Percentiles rank a stretch among this genome's conserved stretches.
Evolutionary conservation across 129 eudicot species (phyloP).

Genomic region (Flaveria ramosissima): DNA sequence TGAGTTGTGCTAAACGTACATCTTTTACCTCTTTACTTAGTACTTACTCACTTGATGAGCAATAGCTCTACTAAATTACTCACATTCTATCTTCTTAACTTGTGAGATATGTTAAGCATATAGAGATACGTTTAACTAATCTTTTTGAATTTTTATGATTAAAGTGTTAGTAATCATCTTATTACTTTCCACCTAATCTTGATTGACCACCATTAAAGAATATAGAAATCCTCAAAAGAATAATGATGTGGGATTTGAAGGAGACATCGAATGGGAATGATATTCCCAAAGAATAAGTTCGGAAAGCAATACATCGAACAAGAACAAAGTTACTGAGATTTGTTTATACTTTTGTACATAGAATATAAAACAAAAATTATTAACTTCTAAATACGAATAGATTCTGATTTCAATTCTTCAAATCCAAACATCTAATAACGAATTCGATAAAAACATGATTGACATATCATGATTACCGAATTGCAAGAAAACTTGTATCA

Average conservation of each 20-base stretch:
- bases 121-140: too few species aligned
- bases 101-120: too few species aligned
- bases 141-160: not conserved
- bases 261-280: slow-evolving; percentile 30
- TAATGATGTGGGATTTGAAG: slow-evolving; percentile 8
- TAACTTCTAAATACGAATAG: not conserved
- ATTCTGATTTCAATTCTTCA: not conserved
- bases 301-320: slow-evolving; percentile 19
- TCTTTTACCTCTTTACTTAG: too few species aligned
- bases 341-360: not conserved
- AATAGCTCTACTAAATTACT: too few species aligned
- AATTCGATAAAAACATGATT: not conserved
- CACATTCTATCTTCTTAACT: too few species aligned
- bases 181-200: slow-evolving; percentile 26
- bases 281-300: slow-evolving; percentile 36
- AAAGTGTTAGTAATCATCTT: not conserved
- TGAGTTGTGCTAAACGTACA: too few species aligned
- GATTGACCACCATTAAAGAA: slow-evolving; percentile 20
- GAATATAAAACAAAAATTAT: not conserved
- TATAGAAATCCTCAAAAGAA: slow-evolving; percentile 24
- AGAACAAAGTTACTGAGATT: slow-evolving; percentile 26
- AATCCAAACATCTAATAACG: not conserved
- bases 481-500: too few species aligned
- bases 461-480: too few species aligned
- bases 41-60: too few species aligned